A percentile compares a stretch with the other conserved stretches of the same genome.
phyloP scores from a whole-genome alignment of 345 rosid species.

The Heritiera littoralis region DNA sequence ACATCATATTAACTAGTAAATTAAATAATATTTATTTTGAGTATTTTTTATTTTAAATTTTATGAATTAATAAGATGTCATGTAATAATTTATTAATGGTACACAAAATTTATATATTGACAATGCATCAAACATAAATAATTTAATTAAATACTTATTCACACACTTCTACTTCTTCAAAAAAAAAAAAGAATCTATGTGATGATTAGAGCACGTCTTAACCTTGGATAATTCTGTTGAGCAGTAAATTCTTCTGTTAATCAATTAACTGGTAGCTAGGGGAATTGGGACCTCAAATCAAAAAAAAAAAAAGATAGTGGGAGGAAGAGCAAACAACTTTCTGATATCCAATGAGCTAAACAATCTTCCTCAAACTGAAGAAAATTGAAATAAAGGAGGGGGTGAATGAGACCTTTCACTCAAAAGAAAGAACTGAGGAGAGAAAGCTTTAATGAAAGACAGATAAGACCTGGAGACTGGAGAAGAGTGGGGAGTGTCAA shows the following conservation, averaged over 20 bases:
- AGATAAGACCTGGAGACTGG: background rate
- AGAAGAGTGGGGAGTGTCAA: background rate
- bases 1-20: no score
- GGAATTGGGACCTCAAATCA: background rate
- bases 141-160: no score
- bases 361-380: slow-evolving; percentile 16
- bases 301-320: background rate
- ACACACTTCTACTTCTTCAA: background rate
- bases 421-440: slow-evolving; percentile 3
- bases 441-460: background rate
- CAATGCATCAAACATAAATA: no score
- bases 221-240: background rate
- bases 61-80: no score
- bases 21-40: no score
- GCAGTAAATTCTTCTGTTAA: background rate
- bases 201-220: background rate
- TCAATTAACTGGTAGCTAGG: background rate
- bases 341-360: background rate
- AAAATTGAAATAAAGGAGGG: background rate
- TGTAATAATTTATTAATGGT: no score
- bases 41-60: no score
- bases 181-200: background rate
- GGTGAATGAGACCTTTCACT: slow-evolving; percentile 23
- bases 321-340: background rate
- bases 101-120: no score